Percentiles rank a stretch among this genome's conserved stretches.
phyloP scores from a whole-genome alignment of 2,329 filamentous ascomycete genomes.

The Leptographium lundbergii region DNA sequence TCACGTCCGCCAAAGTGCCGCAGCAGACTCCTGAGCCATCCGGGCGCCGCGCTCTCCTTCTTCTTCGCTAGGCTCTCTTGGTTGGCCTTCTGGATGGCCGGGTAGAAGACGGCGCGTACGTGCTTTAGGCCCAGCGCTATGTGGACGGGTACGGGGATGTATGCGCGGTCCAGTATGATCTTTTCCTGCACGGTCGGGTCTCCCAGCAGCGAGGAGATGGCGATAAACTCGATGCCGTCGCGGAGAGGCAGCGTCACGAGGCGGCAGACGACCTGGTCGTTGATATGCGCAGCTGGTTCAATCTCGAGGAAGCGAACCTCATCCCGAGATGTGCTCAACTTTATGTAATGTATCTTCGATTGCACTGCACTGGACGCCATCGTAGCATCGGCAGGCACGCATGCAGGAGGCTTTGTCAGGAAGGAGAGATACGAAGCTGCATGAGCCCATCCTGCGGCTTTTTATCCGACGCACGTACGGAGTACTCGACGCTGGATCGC shows the following conservation, averaged over 20 bases:
- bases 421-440: neutral
- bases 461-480: neutral
- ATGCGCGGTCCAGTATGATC: neutral
- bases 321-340: neutral
- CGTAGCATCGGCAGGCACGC: neutral
- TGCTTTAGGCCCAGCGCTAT: neutral
- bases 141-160: neutral
- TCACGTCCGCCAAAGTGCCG: neutral
- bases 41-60: neutral
- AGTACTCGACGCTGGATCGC: too few species aligned
- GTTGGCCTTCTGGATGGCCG: neutral
- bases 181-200: neutral
- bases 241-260: neutral
- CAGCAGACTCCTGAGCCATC: neutral
- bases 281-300: neutral
- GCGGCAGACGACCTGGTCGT: neutral
- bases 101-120: slow-evolving; percentile 1
- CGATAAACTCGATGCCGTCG: neutral
- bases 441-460: neutral
- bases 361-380: neutral
- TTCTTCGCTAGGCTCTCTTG: neutral
- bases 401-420: neutral
- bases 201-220: neutral
- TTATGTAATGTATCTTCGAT: neutral
- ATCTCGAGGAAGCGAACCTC: slow-evolving; percentile 1